Evolutionary conservation across 768 basidiomycete genomes (phyloP).

Genomic region (Russula sp.): DNA sequence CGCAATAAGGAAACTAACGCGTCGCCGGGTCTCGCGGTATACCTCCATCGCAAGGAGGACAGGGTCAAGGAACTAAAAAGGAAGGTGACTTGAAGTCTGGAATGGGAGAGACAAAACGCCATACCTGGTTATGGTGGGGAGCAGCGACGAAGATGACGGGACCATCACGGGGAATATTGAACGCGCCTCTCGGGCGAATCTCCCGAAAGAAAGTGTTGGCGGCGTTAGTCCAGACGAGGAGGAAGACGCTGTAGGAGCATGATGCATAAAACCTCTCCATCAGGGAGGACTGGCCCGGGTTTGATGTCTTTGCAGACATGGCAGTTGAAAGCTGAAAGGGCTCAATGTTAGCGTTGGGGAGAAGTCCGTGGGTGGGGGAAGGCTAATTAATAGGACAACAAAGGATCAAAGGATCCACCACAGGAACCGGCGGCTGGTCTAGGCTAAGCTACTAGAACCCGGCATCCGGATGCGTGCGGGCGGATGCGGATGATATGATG

Average conservation of each 20-base stretch:
- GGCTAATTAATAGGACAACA: too few species aligned
- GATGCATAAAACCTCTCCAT: constrained; percentile 16
- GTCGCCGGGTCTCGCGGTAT: constrained; percentile 73
- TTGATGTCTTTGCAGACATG: neutral
- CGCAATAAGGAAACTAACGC: constrained; percentile 81
- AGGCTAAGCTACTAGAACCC: neutral
- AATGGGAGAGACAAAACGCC: constrained; percentile 23
- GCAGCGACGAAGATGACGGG: constrained; percentile 92
- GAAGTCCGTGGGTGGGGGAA: too few species aligned
- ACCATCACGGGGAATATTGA: constrained; percentile 84
- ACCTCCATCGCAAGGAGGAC: constrained; percentile 76
- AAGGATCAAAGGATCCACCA: neutral
- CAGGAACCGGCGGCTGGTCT: neutral
- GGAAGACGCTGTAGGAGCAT: constrained; percentile 57
- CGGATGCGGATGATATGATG: too few species aligned
- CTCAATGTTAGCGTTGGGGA: neutral
- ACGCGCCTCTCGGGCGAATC: constrained; percentile 86
- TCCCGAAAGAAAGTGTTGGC: constrained; percentile 95
- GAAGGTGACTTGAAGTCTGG: neutral
- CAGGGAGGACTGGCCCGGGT: neutral
- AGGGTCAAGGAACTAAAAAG: constrained; percentile 80
- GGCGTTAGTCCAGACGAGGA: constrained; percentile 77
- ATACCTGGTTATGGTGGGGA: constrained; percentile 86
- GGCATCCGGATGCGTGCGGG: too few species aligned
- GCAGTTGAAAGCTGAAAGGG: neutral